These are phyloP conservation scores for Kwoniella sp. DNA, from an alignment of 768 basidiomycete genomes.

Conservation along the genomic window DNA sequence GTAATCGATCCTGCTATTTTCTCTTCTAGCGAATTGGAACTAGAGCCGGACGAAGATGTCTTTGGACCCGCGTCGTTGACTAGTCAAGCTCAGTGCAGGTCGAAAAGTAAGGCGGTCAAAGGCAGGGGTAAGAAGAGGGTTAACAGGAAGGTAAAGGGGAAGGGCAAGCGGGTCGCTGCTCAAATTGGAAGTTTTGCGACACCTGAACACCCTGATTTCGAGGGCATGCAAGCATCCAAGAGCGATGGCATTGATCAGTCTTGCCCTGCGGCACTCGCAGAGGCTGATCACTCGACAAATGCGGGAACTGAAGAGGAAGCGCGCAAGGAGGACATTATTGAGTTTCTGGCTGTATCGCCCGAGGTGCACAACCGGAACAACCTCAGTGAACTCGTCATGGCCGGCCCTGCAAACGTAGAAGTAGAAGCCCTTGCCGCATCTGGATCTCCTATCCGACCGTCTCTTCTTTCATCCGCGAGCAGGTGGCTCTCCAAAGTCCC, in stretches of 20 bases:
- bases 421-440: not conserved
- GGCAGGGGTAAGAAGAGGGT: conserved; percentile 10
- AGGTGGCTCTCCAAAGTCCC: conserved; percentile 33
- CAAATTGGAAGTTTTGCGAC: too few species aligned
- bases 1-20: not conserved
- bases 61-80: conserved; percentile 35
- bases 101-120: conserved; percentile 11
- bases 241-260: too few species aligned
- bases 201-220: too few species aligned
- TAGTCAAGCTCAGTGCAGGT: not conserved
- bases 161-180: not conserved
- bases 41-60: conserved; percentile 27
- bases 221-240: conserved; percentile 10
- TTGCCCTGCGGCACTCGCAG: too few species aligned
- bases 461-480: conserved; percentile 30
- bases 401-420: not conserved
- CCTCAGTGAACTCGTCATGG: not conserved
- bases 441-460: conserved; percentile 8
- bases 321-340: too few species aligned
- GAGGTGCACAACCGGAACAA: too few species aligned
- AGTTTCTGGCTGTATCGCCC: too few species aligned
- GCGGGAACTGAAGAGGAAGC: too few species aligned
- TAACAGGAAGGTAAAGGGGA: not conserved
- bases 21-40: not conserved
- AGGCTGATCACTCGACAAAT: too few species aligned